Base-by-base conservation (phyloP, 208 protist species). In the Crithidia brevicula region DNA sequence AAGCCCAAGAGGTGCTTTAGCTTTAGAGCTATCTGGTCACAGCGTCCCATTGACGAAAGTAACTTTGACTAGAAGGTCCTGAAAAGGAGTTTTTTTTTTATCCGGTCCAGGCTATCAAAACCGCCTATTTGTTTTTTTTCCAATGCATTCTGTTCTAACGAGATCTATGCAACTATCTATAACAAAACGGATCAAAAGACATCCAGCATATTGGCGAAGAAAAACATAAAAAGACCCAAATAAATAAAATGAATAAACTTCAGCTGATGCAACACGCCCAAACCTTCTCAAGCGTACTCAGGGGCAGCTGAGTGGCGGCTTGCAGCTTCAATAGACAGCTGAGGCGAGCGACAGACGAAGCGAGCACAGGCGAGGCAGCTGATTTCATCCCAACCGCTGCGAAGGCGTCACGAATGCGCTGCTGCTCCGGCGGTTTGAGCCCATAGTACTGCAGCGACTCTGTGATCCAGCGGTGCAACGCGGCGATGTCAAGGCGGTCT, bases 391-490 rank as follows among this genome's bases (percentile, higher is more conserved):
- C 36, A 16, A 62, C 16, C 20, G 5, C 28, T 25, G 2, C 58
- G 25, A 66, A 54, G 8, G 11, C 60, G 10, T 30, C 33, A 23
- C 60, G 28, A 18, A 66, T 42, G 8, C 23, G 43, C 11, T 31
- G 58, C 20, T 45, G 46, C 47, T 33, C 62, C 0, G 30, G 38
- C 6, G 20, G 62, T 18, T 52, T 36, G 10, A 81, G 36, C 5
- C 74, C 67, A 31, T 75, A 79, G 60, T 78, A 88, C 46, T 73
- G 65, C 8, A 88, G 50, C 22, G 78, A 50, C 72, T 88, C 82
- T 10, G 46, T 63, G 25, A 82, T 45, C 82, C 78, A 82, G 3
- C 72, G 67, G 25, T 53, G 59, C 9, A 82, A 20, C 46, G 31
- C 62, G 1, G 11, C 5, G 9, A 34, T 5, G 50, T 75, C 67